Evolutionary conservation across 1,284 basidiomycete species (phyloP).

Genomic region (Peniophora sp.): DNA sequence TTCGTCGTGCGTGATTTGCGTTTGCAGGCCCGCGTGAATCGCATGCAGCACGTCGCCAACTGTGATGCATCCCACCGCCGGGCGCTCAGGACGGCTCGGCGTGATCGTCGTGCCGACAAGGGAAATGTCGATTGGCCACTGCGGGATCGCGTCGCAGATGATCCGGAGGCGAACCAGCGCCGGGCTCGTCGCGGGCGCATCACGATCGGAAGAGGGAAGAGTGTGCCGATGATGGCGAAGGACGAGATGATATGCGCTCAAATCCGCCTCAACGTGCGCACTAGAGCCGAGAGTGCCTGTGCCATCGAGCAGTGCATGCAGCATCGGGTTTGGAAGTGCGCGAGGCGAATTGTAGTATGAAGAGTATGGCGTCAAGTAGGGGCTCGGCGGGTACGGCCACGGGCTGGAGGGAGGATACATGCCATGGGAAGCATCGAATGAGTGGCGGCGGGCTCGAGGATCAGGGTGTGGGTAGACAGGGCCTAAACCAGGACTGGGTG

Average conservation of each 20-base stretch:
- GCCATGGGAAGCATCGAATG: slow-evolving; percentile 13
- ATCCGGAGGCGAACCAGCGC: slow-evolving; percentile 48
- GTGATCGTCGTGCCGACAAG: slow-evolving; percentile 19
- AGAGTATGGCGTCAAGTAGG: slow-evolving; percentile 15
- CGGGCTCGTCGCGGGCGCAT: slow-evolving; percentile 49
- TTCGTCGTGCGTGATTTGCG: slow-evolving; percentile 45
- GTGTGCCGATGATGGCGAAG: slow-evolving; percentile 32
- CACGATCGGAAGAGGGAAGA: slow-evolving; percentile 36
- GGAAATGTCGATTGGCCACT: slow-evolving; percentile 52
- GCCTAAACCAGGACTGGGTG: background rate
- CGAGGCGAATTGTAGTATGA: slow-evolving; percentile 15
- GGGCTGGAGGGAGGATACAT: slow-evolving; percentile 11
- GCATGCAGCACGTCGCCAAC: slow-evolving; percentile 50
- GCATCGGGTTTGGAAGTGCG: slow-evolving; percentile 19
- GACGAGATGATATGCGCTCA: slow-evolving; percentile 36
- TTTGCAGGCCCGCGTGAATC: slow-evolving; percentile 44
- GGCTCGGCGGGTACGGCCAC: slow-evolving; percentile 13
- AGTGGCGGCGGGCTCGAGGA: slow-evolving; percentile 17
- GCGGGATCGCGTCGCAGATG: slow-evolving; percentile 43
- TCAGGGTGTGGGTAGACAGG: slow-evolving; percentile 5
- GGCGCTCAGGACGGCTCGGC: slow-evolving; percentile 15
- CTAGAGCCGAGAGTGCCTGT: slow-evolving; percentile 22
- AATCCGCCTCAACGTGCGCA: slow-evolving; percentile 43
- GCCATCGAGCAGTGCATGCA: slow-evolving; percentile 53
- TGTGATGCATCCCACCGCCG: slow-evolving; percentile 33